These are phyloP conservation scores for Hypoxylon lienhwacheense DNA, from an alignment of 495 filamentous ascomycete genomes.

Conservation along the genomic window DNA sequence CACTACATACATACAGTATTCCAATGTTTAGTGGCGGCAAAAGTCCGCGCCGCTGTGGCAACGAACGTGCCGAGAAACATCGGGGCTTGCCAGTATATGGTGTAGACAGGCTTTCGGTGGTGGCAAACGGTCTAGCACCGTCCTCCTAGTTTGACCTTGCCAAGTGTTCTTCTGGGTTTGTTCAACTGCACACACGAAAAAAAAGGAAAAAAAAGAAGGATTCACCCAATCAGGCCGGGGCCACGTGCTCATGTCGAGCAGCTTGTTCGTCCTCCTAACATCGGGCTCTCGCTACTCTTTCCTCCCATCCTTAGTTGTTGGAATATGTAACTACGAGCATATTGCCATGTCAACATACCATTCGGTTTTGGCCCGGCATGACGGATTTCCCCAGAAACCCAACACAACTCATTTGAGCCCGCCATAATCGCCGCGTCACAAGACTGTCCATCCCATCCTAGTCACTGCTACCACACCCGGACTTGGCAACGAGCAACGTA, in stretches of 20 bases:
- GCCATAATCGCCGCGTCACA: conserved; percentile 31
- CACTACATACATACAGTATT: too few species aligned
- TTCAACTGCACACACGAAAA: conserved; percentile 16
- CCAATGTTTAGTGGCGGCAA: conserved; percentile 11
- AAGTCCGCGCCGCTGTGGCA: conserved; percentile 13
- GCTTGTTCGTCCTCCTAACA: conserved; percentile 6
- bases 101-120: conserved; percentile 1
- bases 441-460: conserved; percentile 29
- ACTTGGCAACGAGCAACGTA: conserved; percentile 27
- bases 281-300: conserved; percentile 11
- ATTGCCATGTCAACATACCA: conserved; percentile 25
- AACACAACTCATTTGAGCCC: conserved; percentile 24
- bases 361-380: conserved; percentile 31
- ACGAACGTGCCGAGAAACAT: conserved; percentile 8
- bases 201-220: too few species aligned
- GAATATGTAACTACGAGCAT: conserved; percentile 24
- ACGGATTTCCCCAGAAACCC: conserved; percentile 36
- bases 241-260: not conserved
- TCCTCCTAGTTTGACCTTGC: conserved; percentile 1
- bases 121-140: conserved; percentile 21
- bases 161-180: conserved; percentile 6
- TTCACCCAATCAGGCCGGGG: conserved; percentile 15
- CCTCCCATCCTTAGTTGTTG: conserved; percentile 4
- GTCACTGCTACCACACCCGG: conserved; percentile 24
- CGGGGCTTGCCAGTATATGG: conserved; percentile 1